These are phyloP conservation scores for Venustampulla echinocandica DNA, from an alignment of 495 filamentous ascomycete genomes.

Conservation along the genomic window DNA sequence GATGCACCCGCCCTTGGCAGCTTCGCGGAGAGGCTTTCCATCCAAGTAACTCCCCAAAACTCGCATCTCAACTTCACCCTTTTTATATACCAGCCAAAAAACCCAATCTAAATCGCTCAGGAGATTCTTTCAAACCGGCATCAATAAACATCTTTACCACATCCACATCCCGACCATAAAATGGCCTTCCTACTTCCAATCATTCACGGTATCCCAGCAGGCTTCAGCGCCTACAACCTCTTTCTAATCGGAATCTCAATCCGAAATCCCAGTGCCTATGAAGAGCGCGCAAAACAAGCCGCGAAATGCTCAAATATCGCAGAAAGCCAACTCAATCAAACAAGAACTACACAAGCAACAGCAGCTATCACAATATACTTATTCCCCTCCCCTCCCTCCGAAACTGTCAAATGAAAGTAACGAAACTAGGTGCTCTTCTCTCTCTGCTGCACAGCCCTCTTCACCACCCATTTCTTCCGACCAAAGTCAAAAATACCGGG, in stretches of 20 bases:
- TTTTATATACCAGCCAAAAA: background rate
- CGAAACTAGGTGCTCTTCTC: slow-evolving; percentile 5
- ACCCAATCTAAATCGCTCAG: background rate
- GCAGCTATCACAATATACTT: slow-evolving; percentile 3
- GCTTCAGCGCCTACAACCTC: slow-evolving; percentile 14
- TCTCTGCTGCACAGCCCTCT: background rate
- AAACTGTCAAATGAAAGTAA: background rate
- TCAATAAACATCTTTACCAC: background rate
- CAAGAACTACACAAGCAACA: slow-evolving; percentile 11
- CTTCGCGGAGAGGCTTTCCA: background rate
- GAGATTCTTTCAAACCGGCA: background rate
- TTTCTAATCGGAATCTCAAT: slow-evolving; percentile 12
- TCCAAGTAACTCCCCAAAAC: background rate
- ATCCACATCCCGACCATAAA: slow-evolving; percentile 2
- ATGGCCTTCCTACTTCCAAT: slow-evolving; percentile 8
- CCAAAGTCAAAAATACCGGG: background rate
- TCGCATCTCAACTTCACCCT: background rate
- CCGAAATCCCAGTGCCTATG: slow-evolving; percentile 11
- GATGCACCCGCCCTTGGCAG: background rate
- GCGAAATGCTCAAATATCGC: slow-evolving; percentile 17
- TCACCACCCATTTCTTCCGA: background rate
- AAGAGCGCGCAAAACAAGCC: slow-evolving; percentile 13
- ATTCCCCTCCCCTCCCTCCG: background rate
- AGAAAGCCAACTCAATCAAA: slow-evolving; percentile 6
- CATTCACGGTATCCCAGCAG: slow-evolving; percentile 8